Base-by-base conservation (phyloP, 192 early-diverging fungal genomes). In the Phlyctochytrium arcticum region DNA sequence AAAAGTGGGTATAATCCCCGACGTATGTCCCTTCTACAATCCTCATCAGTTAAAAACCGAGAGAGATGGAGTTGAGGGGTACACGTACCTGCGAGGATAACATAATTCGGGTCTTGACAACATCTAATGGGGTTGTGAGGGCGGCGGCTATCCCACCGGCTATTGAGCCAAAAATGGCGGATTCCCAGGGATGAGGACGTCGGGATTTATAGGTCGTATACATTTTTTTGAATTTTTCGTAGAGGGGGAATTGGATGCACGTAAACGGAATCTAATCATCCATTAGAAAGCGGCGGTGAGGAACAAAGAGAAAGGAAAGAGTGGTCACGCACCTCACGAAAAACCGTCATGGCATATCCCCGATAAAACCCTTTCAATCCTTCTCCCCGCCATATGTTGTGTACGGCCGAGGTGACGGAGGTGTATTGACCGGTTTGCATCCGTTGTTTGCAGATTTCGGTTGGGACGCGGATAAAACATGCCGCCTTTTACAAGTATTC, bases 71-170 rank as follows among this genome's bases (percentile, higher is more conserved):
- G 48, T 49, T 12, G 35, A 57, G 29, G 7, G 9, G 9, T 7
- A 15, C 6, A 26, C 26, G 36, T 74, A 85, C 84, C 72, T 88
- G 83, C 27, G 80, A 76, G 5, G 92, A 92, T n/a, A 98, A 78
- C 96, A 98, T 98, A 17, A 96, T 83, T 26, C 96, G 80, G 7
- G 96, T 98, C 77, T 96, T 98, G 57, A 93, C 82, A 0, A 98
- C 94, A 77, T 98, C 96, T 50, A 98, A 77, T 19, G 96, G 96
- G 5, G 96, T 98, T 1, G 96, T 98, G 5, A 89, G 29, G 9
- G 84, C 93, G 2, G 94, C 96, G 0, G 96, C 93, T 21, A 87
- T 81, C 10, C 89, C 96, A 66, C 96, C 96, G 3, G 93, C 85
- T 24, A 98, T 46, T 29, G 88, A 90, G 12, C 92, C 96, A 60